Conservation (phyloP, 208 protist species). For the Crithidia acanthocephali region DNA sequence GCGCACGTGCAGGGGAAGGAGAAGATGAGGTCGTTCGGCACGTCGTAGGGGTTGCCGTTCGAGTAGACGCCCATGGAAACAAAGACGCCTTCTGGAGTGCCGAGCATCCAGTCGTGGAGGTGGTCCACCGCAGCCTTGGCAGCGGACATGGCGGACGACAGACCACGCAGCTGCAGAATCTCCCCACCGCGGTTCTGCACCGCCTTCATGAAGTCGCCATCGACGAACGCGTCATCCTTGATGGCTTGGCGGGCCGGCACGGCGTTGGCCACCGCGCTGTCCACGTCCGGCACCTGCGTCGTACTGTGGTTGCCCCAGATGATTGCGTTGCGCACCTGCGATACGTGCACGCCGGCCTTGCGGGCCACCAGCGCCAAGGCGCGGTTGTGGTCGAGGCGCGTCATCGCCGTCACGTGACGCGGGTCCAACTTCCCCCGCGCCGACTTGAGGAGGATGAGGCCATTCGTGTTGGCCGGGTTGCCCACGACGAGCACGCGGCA, state of each 20-base stretch:
- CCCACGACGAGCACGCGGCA: constrained; percentile 94
- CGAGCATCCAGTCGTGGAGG: constrained; percentile 72
- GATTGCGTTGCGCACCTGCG: constrained; percentile 88
- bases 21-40: constrained; percentile 92
- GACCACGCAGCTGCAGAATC: constrained; percentile 87
- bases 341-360: constrained; percentile 62
- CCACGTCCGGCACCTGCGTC: constrained; percentile 94
- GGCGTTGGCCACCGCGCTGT: constrained; percentile 69
- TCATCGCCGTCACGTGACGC: constrained; percentile 95
- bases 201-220: constrained; percentile 77
- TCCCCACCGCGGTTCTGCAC: constrained; percentile 94
- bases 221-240: constrained; percentile 72
- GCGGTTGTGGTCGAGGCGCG: constrained; percentile 97
- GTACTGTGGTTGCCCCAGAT: constrained; percentile 98
- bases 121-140: constrained; percentile 80
- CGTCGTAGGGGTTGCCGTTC: constrained; percentile 91
- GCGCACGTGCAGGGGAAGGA: constrained; percentile 94
- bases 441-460: constrained; percentile 90
- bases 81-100: constrained; percentile 56
- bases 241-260: constrained; percentile 56
- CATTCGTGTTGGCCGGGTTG: constrained; percentile 99
- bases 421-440: constrained; percentile 69
- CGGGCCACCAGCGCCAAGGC: constrained; percentile 83
- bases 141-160: constrained; percentile 95
- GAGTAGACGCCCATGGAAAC: constrained; percentile 96